Evolutionary conservation across 2,329 filamentous ascomycete species (phyloP).

Genomic region (Daldinia eschscholtzii): DNA sequence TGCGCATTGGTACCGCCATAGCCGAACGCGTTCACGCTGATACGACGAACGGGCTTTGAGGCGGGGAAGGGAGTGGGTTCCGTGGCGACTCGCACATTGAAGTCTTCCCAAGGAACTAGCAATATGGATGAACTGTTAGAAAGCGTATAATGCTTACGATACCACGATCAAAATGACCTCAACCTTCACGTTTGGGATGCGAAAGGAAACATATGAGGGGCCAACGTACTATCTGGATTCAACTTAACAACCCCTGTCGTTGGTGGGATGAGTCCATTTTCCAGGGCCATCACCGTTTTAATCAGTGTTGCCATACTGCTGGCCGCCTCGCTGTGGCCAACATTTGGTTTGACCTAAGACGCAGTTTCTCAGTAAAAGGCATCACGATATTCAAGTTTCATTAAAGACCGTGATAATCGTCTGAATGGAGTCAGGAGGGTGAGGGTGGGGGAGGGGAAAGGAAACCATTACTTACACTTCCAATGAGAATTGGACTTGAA

Average conservation of each 20-base stretch:
- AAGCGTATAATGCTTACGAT: not conserved
- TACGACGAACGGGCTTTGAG: slow-evolving; percentile 29
- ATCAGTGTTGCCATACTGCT: slow-evolving; percentile 43
- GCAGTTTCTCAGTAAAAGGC: not conserved
- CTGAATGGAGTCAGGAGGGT: not conserved
- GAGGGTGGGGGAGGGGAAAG: too few relatives aligned
- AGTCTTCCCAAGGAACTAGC: slow-evolving; percentile 37
- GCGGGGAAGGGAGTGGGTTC: slow-evolving; percentile 29
- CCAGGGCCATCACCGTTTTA: slow-evolving; percentile 37
- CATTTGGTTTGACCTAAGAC: slow-evolving; percentile 39
- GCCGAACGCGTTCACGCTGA: slow-evolving; percentile 45
- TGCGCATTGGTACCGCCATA: slow-evolving; percentile 35
- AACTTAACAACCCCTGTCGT: slow-evolving; percentile 26
- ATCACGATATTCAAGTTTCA: too few relatives aligned
- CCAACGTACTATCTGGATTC: slow-evolving; percentile 40
- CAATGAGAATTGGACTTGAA: slow-evolving; percentile 37
- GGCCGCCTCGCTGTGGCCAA: slow-evolving; percentile 43
- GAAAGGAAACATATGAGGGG: not conserved
- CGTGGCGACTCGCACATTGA: slow-evolving; percentile 40
- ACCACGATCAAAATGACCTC: not conserved
- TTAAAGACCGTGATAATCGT: too few relatives aligned
- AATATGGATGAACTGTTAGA: not conserved
- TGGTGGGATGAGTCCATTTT: slow-evolving; percentile 37
- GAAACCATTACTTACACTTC: slow-evolving; percentile 12
- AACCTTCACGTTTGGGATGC: not conserved